phyloP scores from a whole-genome alignment of 1,139 yeast species.

The Sugiyamaella castrensis region DNA sequence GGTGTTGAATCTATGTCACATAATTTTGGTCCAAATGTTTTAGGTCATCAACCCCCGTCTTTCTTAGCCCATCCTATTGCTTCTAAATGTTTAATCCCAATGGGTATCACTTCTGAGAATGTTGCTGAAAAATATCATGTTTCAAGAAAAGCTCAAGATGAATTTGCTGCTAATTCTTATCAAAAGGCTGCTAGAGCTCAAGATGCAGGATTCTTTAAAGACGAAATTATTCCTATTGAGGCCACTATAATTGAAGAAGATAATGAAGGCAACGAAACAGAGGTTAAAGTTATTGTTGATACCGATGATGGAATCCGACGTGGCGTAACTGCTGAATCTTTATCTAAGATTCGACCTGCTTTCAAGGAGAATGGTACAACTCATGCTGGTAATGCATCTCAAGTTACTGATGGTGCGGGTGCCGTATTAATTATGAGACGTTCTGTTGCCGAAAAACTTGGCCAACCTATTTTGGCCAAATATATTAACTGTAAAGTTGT shows the following conservation, averaged over 20 bases:
- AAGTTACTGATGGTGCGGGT: constrained; percentile 93
- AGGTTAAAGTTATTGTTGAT: constrained; percentile 49
- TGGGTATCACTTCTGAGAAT: constrained; percentile 90
- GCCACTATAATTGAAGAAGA: constrained; percentile 38
- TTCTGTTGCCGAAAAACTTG: constrained; percentile 74
- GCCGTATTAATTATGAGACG: constrained; percentile 83
- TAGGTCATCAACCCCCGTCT: constrained; percentile 59
- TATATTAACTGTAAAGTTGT: constrained; percentile 72
- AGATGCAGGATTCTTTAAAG: constrained; percentile 66
- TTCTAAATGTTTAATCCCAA: constrained; percentile 70
- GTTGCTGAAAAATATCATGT: constrained; percentile 51
- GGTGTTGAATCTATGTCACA: constrained; percentile 93
- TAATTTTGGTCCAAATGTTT: constrained; percentile 73
- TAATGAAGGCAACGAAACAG: constrained; percentile 35
- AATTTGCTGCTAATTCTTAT: constrained; percentile 42
- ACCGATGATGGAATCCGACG: constrained; percentile 90
- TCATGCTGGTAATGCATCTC: constrained; percentile 95
- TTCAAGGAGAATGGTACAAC: constrained; percentile 79
- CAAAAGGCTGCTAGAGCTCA: constrained; percentile 76
- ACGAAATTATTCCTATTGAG: constrained; percentile 80
- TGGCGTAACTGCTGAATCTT: constrained; percentile 75
- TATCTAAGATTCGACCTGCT: constrained; percentile 81
- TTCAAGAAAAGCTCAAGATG: constrained; percentile 43
- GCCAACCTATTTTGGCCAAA: constrained; percentile 67
- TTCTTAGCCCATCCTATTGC: constrained; percentile 48